These are phyloP conservation scores for Zopfochytrium polystomum DNA, from an alignment of 371 early-diverging fungal genomes.

Conservation along the genomic window DNA sequence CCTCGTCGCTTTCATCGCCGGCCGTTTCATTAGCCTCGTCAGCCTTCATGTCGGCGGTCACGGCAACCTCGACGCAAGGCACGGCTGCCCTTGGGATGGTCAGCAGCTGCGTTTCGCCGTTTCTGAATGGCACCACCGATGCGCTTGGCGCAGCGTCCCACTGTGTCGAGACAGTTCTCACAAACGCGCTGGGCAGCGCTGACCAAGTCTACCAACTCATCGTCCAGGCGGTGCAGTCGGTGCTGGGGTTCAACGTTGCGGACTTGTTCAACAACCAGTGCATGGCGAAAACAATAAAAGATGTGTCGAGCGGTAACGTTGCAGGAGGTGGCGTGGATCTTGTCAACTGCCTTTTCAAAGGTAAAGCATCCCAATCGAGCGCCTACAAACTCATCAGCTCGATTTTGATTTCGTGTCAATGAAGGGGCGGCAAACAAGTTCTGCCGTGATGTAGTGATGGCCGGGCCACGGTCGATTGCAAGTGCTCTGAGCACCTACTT, in stretches of 20 bases:
- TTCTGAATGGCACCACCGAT: constrained; percentile 13
- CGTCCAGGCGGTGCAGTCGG: constrained; percentile 1
- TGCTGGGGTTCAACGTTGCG: too few relatives aligned
- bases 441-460: constrained; percentile 15
- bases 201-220: constrained; percentile 7
- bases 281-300: constrained; percentile 1
- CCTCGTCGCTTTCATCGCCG: too few relatives aligned
- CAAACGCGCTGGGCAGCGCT: constrained; percentile 11
- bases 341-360: constrained; percentile 22
- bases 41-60: background rate
- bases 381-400: too few relatives aligned
- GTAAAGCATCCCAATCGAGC: too few relatives aligned
- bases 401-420: too few relatives aligned
- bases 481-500: constrained; percentile 14
- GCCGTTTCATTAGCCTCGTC: too few relatives aligned
- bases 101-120: constrained; percentile 5
- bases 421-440: constrained; percentile 24
- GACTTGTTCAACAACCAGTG: too few relatives aligned
- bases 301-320: background rate
- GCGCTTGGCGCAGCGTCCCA: constrained; percentile 9
- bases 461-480: constrained; percentile 14
- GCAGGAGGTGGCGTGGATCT: constrained; percentile 12
- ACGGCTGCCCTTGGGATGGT: background rate
- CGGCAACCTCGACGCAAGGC: background rate
- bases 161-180: constrained; percentile 14